Conservation (phyloP, 129 eudicot species). For the Silybum marianum region DNA sequence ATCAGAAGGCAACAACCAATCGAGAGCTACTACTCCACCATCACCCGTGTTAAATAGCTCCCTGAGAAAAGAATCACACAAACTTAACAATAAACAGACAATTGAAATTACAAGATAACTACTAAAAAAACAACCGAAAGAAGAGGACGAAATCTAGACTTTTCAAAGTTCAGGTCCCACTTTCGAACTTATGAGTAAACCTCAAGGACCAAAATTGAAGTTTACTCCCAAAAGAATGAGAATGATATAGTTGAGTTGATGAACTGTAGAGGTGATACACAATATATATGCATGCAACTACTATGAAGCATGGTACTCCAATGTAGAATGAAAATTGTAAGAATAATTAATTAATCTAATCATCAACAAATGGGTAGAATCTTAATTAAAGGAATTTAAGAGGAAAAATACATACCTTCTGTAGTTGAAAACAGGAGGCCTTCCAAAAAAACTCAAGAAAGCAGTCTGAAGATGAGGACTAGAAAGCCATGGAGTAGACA, state of each 20-base stretch:
- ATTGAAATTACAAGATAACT: background rate
- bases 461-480: conserved; percentile 93
- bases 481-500: conserved; percentile 90
- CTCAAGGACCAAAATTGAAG: background rate
- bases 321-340: background rate
- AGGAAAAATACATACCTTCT: conserved; percentile 45
- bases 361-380: too few species aligned
- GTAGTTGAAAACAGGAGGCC: conserved; percentile 64
- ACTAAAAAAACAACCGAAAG: background rate
- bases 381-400: too few species aligned
- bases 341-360: background rate
- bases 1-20: conserved; percentile 60
- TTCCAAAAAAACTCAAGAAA: conserved; percentile 61
- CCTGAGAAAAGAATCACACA: conserved; percentile 42
- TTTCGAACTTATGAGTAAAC: background rate
- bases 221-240: background rate
- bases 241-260: background rate
- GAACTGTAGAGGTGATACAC: background rate
- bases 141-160: background rate
- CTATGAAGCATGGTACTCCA: background rate
- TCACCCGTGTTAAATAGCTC: conserved; percentile 61
- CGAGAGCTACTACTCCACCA: conserved; percentile 95
- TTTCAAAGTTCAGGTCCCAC: background rate
- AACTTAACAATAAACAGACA: background rate
- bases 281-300: too few species aligned